Conservation (phyloP, 129 eudicot species). For the Artemisia annua region DNA sequence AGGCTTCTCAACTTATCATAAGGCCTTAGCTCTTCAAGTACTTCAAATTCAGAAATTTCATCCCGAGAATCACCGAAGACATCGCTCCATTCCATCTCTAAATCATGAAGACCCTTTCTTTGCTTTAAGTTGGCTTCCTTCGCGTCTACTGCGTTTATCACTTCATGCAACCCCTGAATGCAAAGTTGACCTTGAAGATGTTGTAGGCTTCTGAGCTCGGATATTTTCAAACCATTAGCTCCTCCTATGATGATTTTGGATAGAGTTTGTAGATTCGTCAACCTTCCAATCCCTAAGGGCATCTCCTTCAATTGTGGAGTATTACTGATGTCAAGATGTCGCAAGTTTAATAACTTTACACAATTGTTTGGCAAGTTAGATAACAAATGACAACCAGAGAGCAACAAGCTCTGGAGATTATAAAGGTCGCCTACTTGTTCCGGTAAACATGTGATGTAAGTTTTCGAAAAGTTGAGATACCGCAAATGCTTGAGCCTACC, state of each 20-base stretch:
- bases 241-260: constrained; percentile 31
- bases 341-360: constrained; percentile 30
- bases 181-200: constrained; percentile 37
- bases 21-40: constrained; percentile 40
- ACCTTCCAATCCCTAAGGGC: constrained; percentile 42
- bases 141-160: constrained; percentile 34
- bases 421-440: constrained; percentile 29
- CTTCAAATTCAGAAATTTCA: constrained; percentile 24
- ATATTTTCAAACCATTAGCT: constrained; percentile 28
- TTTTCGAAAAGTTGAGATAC: constrained; percentile 32
- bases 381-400: constrained; percentile 28
- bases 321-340: constrained; percentile 43
- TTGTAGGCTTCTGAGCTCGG: constrained; percentile 29
- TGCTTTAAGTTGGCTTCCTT: constrained; percentile 38
- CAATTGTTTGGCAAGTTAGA: constrained; percentile 28
- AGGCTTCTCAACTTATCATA: constrained; percentile 29
- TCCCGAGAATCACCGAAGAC: constrained; percentile 16
- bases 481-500: constrained; percentile 35
- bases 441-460: constrained; percentile 31
- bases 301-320: constrained; percentile 37
- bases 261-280: constrained; percentile 42
- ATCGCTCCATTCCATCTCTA: constrained; percentile 43
- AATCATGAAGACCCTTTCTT: constrained; percentile 33
- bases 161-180: constrained; percentile 41
- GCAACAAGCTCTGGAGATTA: constrained; percentile 41